phyloP scores from a whole-genome alignment of 805 yeast species.

The Ogataea nitratoaversa region DNA sequence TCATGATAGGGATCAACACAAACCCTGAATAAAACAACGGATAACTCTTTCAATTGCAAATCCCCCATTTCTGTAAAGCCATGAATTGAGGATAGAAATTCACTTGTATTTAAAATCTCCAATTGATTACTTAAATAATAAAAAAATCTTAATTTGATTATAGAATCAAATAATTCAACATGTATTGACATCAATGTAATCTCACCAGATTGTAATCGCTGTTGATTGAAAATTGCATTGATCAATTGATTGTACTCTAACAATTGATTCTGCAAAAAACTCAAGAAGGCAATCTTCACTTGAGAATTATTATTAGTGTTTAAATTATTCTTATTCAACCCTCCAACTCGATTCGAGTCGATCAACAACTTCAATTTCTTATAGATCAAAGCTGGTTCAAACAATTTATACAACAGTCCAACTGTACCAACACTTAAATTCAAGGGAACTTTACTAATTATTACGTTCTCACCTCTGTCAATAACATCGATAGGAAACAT shows the following conservation, averaged over 20 bases:
- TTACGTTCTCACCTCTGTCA: background rate
- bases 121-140: constrained; percentile 38
- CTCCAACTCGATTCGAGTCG: too few species aligned
- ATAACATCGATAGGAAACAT: constrained; percentile 42
- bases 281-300: constrained; percentile 57
- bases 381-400: constrained; percentile 73
- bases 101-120: constrained; percentile 36
- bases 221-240: constrained; percentile 31
- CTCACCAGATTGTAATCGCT: constrained; percentile 26
- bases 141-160: constrained; percentile 55
- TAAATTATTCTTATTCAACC: background rate
- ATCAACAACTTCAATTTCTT: constrained; percentile 36
- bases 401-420: constrained; percentile 48
- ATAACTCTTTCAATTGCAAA: constrained; percentile 37
- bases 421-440: constrained; percentile 52
- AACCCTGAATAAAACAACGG: constrained; percentile 40
- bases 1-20: constrained; percentile 58
- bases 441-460: constrained; percentile 41
- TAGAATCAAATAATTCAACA: constrained; percentile 44
- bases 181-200: constrained; percentile 31
- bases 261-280: constrained; percentile 38
- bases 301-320: constrained; percentile 35
- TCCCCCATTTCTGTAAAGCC: constrained; percentile 64
- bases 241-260: constrained; percentile 33
- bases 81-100: constrained; percentile 50